Evolutionary conservation across 257 asterid genomes (phyloP).

Genomic region (Jasminum sambac): DNA sequence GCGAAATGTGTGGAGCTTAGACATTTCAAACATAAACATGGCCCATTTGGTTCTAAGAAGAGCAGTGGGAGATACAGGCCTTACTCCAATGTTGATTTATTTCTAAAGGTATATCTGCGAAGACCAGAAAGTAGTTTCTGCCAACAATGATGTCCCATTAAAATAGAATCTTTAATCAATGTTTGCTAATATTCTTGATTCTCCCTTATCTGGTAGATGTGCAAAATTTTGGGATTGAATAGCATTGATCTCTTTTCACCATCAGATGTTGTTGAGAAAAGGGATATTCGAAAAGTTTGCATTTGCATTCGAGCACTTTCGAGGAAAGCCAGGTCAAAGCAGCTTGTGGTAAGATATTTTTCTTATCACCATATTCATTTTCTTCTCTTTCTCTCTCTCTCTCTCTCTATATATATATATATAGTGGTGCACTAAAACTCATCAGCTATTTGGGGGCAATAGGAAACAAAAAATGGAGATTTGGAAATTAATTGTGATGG

Average conservation of each 20-base stretch:
- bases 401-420: not conserved
- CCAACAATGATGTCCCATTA: not conserved
- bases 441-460: slow-evolving; percentile 5
- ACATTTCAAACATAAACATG: slow-evolving; percentile 51
- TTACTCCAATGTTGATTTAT: slow-evolving; percentile 86
- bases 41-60: slow-evolving; percentile 62
- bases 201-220: slow-evolving; percentile 37
- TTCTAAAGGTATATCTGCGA: slow-evolving; percentile 57
- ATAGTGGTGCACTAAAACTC: not conserved
- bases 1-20: slow-evolving; percentile 68
- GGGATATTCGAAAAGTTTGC: slow-evolving; percentile 77
- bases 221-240: slow-evolving; percentile 86
- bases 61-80: slow-evolving; percentile 87
- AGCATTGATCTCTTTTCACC: slow-evolving; percentile 95
- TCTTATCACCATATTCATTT: not conserved
- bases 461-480: too few relatives aligned
- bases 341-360: slow-evolving; percentile 53
- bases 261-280: slow-evolving; percentile 88
- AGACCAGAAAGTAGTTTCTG: not conserved
- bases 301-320: slow-evolving; percentile 85
- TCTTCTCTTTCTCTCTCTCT: slow-evolving; percentile 16
- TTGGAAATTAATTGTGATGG: too few relatives aligned
- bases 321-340: slow-evolving; percentile 79
- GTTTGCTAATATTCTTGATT: slow-evolving; percentile 1
- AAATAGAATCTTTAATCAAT: not conserved